Percentiles rank a stretch among this genome's conserved stretches.
These are phyloP conservation scores for Auriculariales sp. DNA, from an alignment of 768 basidiomycete genomes.

Conservation along the genomic window DNA sequence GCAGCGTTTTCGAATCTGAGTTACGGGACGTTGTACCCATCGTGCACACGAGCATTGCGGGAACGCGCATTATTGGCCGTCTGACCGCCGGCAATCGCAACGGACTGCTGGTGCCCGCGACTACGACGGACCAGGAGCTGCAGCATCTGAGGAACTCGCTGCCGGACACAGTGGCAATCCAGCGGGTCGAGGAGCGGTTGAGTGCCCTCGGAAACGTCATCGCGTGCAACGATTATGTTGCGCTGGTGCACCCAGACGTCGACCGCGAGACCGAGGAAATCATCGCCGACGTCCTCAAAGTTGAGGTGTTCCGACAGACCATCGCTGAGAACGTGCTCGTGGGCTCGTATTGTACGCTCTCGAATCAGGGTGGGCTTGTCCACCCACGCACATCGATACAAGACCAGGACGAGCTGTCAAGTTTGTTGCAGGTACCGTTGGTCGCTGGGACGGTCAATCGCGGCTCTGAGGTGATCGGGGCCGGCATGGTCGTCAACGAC, in stretches of 20 bases:
- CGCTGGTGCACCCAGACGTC: conserved; percentile 94
- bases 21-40: conserved; percentile 87
- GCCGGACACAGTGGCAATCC: conserved; percentile 85
- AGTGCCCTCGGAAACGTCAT: conserved; percentile 98
- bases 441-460: conserved; percentile 98
- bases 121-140: conserved; percentile 94
- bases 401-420: conserved; percentile 94
- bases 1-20: conserved; percentile 93
- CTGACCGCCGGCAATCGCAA: conserved; percentile 93
- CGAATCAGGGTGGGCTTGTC: conserved; percentile 94
- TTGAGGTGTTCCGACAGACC: conserved; percentile 97
- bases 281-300: conserved; percentile 97
- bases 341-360: conserved; percentile 88
- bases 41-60: conserved; percentile 89
- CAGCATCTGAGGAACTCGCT: conserved; percentile 94
- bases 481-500: conserved; percentile 95
- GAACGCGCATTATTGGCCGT: conserved; percentile 86
- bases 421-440: conserved; percentile 82
- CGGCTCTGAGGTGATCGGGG: conserved; percentile 95
- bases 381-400: conserved; percentile 96
- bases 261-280: conserved; percentile 99
- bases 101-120: conserved; percentile 88
- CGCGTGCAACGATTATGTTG: conserved; percentile 97
- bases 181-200: conserved; percentile 91
- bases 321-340: conserved; percentile 94